Base-by-base conservation (phyloP, 306 rosid species). In the Acacia melanoxylon region DNA sequence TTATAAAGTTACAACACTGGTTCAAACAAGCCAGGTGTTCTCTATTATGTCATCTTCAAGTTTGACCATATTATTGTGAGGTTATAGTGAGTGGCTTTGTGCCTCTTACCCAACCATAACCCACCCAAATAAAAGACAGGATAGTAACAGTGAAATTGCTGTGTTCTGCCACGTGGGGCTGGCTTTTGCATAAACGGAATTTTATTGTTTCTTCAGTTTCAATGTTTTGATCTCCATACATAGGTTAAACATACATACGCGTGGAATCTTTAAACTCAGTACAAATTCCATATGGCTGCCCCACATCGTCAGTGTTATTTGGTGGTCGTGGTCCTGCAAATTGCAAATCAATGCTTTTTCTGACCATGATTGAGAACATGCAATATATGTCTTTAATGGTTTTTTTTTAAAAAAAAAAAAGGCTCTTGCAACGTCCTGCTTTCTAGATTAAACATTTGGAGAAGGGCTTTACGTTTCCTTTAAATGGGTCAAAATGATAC, bases 321-420 rank as follows among this genome's bases (percentile, higher is more conserved):
- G 75, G 86, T 82, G 84, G 90, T 66, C 82, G 83, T 84, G 84
- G 90, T 72, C 88, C 84, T 79, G 42, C 74, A 84, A 71, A 54
- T 77, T 69, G 69, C 72, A 42, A 37, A 73, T 35, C 51, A 76
- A 78, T 67, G 61, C 67, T 82, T 77, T 77, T 51, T 54, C 16
- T 63, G 69, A 69, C 70, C 75, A 78, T 69, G 62, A 75, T 54
- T 5, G 25, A 66, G 71, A 61, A 44, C 78, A 77, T 69, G 82
- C 59, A 71, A 79, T 74, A 70, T 65, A 71, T 76, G 80, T 66
- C 80, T 24, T n/a, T 45, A 25, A 25, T 45, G 59, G 33, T 31
- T 31, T 31, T 31, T 31, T 31, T 72, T 71, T 1, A 27, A 27
- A 29, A 29, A 13, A 27, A 45, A 14, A 51, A 5, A 16, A 37